Percentiles rank a stretch among this genome's conserved stretches.
These are phyloP conservation scores for Penicilliopsis zonata DNA, from an alignment of 495 filamentous ascomycete species.

Conservation along the genomic window DNA sequence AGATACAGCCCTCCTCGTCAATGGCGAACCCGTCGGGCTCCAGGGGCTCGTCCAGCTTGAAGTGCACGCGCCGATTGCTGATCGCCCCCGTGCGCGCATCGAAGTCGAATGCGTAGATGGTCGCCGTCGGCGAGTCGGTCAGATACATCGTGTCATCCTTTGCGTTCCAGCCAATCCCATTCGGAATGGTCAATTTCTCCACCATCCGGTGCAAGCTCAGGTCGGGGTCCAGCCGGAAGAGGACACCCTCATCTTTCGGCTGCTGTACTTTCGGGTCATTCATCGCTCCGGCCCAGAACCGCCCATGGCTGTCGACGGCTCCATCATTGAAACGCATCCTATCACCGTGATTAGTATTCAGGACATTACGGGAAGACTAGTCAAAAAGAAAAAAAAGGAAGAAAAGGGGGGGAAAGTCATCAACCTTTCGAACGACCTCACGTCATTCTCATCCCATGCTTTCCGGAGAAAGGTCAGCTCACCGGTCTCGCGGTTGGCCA, in stretches of 20 bases:
- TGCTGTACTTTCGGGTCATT: conserved; percentile 47
- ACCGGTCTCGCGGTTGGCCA: conserved; percentile 56
- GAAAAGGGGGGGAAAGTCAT: too few relatives aligned
- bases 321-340: conserved; percentile 70
- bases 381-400: neutral
- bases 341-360: conserved; percentile 9
- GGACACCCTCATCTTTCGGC: conserved; percentile 32
- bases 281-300: conserved; percentile 88
- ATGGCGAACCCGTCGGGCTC: conserved; percentile 68
- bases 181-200: conserved; percentile 65
- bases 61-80: conserved; percentile 48
- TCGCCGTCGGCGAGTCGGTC: conserved; percentile 61
- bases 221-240: conserved; percentile 56
- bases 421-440: conserved; percentile 2
- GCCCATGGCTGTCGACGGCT: conserved; percentile 63
- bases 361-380: conserved; percentile 1
- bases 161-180: conserved; percentile 64
- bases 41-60: conserved; percentile 28
- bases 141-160: conserved; percentile 73
- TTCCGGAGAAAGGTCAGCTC: conserved; percentile 48
- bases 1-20: conserved; percentile 60
- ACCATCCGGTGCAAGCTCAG: conserved; percentile 46
- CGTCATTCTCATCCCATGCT: conserved; percentile 38
- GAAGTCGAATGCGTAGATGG: conserved; percentile 68
- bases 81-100: conserved; percentile 47